Evolutionary conservation across 75 land plant genomes (phyloP).

Genomic region (Chamaecyparis obtusa): DNA sequence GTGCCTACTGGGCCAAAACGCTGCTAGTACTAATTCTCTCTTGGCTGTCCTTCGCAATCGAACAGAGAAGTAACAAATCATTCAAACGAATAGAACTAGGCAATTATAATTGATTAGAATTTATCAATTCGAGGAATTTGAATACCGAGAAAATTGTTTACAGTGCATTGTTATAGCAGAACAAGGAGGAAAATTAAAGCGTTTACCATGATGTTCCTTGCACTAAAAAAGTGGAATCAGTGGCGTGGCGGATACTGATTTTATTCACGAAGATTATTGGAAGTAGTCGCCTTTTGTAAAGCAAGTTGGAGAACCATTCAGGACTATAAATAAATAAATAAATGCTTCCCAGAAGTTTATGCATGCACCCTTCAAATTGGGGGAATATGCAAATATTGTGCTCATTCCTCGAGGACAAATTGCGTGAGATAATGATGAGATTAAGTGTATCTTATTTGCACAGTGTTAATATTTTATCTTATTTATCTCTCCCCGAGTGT

Average conservation of each 20-base stretch:
- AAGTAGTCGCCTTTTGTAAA: not conserved
- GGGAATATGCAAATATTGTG: too few relatives aligned
- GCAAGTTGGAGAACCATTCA: not conserved
- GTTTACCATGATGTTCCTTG: not conserved
- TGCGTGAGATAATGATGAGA: too few relatives aligned
- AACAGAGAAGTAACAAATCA: not conserved
- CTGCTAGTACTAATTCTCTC: not conserved
- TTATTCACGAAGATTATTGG: not conserved
- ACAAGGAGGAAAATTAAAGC: not conserved
- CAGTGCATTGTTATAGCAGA: not conserved
- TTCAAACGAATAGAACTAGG: not conserved
- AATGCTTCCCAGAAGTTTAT: too few relatives aligned
- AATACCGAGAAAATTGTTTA: not conserved
- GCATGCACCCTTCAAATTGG: too few relatives aligned
- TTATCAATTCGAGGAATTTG: not conserved
- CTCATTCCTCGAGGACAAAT: too few relatives aligned
- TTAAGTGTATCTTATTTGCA: too few relatives aligned
- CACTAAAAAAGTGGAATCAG: not conserved
- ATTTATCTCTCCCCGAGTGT: too few relatives aligned
- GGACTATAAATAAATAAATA: too few relatives aligned
- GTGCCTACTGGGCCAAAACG: not conserved
- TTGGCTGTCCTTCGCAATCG: not conserved
- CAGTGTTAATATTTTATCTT: too few relatives aligned
- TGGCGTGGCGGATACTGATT: not conserved
- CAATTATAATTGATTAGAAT: not conserved